Evolutionary conservation across 2,329 filamentous ascomycete genomes (phyloP).

Genomic region (Diaporthe destruens): DNA sequence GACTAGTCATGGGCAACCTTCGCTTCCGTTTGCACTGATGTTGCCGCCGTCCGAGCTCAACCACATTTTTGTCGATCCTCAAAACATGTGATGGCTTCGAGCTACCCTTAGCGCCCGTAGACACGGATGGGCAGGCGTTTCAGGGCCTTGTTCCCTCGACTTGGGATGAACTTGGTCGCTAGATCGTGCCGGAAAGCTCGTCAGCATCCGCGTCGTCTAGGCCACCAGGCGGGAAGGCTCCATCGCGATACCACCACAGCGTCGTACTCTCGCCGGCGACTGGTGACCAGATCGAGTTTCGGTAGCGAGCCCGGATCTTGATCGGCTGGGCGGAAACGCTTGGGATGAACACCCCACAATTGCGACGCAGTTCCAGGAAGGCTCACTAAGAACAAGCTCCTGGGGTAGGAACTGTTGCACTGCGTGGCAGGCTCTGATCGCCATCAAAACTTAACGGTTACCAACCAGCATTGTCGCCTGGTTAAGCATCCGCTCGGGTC

Average conservation of each 20-base stretch:
- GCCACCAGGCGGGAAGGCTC: conserved; percentile 12
- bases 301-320: conserved; percentile 26
- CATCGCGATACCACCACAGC: conserved; percentile 16
- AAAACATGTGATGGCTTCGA: conserved; percentile 27
- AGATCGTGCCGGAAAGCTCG: conserved; percentile 24
- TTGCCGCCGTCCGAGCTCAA: conserved; percentile 27
- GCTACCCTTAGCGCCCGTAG: neutral
- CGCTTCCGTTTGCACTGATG: conserved; percentile 22
- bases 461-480: neutral
- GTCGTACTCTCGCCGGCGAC: conserved; percentile 8
- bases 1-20: conserved; percentile 20
- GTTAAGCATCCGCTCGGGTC: neutral
- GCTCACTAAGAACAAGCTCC: conserved; percentile 5
- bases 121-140: conserved; percentile 15
- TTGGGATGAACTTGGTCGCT: conserved; percentile 22
- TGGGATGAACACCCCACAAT: conserved; percentile 10
- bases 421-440: neutral
- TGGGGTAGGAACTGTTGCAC: no score
- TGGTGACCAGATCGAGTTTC: conserved; percentile 7
- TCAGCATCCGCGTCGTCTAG: conserved; percentile 11
- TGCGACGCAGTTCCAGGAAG: neutral
- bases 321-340: conserved; percentile 9
- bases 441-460: neutral
- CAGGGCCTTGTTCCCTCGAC: neutral
- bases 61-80: conserved; percentile 5